phyloP scores from a whole-genome alignment of 2,329 filamentous ascomycete species.

The Cordyceps cateniannulata region DNA sequence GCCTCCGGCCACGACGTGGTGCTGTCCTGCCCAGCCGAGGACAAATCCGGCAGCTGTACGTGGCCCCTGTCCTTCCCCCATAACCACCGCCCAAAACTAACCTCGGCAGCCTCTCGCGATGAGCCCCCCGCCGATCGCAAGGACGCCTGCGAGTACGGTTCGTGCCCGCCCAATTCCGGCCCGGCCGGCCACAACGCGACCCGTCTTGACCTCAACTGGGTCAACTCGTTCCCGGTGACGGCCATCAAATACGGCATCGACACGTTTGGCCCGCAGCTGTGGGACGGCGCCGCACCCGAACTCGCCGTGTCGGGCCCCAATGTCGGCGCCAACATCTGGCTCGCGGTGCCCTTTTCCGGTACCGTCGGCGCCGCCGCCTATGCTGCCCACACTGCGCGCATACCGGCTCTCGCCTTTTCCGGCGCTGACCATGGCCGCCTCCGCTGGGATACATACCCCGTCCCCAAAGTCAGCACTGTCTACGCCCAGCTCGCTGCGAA shows the following conservation, averaged over 20 bases:
- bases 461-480: constrained; percentile 48
- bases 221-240: constrained; percentile 64
- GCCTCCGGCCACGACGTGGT: constrained; percentile 53
- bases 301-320: constrained; percentile 63
- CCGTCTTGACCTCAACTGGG: constrained; percentile 58
- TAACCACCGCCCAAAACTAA: not conserved
- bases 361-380: constrained; percentile 61
- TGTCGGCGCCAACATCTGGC: constrained; percentile 50
- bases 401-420: constrained; percentile 63
- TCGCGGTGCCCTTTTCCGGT: constrained; percentile 53
- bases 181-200: constrained; percentile 51
- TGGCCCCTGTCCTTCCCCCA: not conserved
- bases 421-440: constrained; percentile 40
- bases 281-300: constrained; percentile 45
- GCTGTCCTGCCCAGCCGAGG: constrained; percentile 59
- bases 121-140: constrained; percentile 28
- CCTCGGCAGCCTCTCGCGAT: not conserved
- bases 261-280: constrained; percentile 46
- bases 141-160: constrained; percentile 51
- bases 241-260: constrained; percentile 51
- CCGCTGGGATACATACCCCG: constrained; percentile 47
- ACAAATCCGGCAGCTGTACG: constrained; percentile 51
- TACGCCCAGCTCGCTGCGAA: constrained; percentile 58
- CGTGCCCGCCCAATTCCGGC: constrained; percentile 49
- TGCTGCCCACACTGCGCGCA: constrained; percentile 45